Conservation (phyloP, 352 stramenopile species). For the Globisporangium acanthophoron region DNA sequence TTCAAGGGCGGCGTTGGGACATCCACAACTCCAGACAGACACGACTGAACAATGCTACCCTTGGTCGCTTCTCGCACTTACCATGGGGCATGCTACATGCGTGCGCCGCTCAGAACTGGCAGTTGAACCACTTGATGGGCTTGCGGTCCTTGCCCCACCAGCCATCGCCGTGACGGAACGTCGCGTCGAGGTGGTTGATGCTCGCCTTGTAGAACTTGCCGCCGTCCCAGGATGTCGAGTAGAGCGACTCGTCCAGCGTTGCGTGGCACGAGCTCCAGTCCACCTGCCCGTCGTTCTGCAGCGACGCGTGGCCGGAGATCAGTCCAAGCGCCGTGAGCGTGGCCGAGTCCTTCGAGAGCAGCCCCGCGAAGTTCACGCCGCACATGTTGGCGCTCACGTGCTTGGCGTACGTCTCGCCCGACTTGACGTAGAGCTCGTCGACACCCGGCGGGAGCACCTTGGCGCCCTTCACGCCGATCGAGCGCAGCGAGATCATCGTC, state of each 20-base stretch:
- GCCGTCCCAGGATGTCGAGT: constrained; percentile 12
- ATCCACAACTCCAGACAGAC: no score
- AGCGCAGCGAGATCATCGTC: constrained; percentile 11
- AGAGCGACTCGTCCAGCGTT: constrained; percentile 1
- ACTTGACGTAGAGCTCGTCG: constrained; percentile 13
- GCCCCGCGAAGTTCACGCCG: constrained; percentile 14
- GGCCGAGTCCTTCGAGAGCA: constrained; percentile 15
- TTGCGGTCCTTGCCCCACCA: constrained; percentile 23
- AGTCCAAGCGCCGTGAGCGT: constrained; percentile 8
- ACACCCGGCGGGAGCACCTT: constrained; percentile 10
- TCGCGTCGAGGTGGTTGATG: constrained; percentile 29
- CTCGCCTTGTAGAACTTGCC: constrained; percentile 22
- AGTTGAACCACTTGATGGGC: constrained; percentile 32
- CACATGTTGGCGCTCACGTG: constrained; percentile 22
- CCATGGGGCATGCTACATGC: no score
- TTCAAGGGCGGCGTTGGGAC: no score
- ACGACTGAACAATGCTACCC: no score
- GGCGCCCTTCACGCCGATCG: constrained; percentile 15
- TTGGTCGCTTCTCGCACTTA: no score
- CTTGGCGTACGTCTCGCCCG: constrained; percentile 8
- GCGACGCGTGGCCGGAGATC: constrained; percentile 18
- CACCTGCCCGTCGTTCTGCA: constrained; percentile 24
- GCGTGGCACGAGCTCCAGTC: constrained; percentile 23
- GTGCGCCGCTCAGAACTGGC: constrained; percentile 12
- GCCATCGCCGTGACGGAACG: constrained; percentile 22